Base-by-base conservation (phyloP, 306 rosid genomes). In the Abrus precatorius region DNA sequence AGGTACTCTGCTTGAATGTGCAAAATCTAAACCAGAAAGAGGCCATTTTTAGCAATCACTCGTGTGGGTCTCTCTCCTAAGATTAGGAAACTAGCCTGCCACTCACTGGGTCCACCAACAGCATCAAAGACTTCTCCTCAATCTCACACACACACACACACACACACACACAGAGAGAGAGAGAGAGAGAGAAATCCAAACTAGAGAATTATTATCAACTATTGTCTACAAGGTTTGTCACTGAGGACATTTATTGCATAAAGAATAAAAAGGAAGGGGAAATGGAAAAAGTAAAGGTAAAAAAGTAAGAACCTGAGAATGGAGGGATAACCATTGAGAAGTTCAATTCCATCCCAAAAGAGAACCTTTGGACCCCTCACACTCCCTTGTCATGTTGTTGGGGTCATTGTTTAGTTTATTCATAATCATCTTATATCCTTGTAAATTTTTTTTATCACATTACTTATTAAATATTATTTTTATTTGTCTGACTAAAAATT, bases 311-410 rank as follows among this genome's bases (percentile, higher is more conserved):
- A 82, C 75, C 79, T 54, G 28, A 59, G 80, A 14, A 60, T 77
- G 65, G 74, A 36, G 88, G 80, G 94, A 93, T 91, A 90, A 89
- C 92, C 83, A 90, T 87, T 89, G 84, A 76, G 87, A 93, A 87
- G 92, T 80, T 81, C 79, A 89, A 87, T 90, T 92, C 85, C 82
- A 86, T 68, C 83, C 81, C 88, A 80, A 86, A 85, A 85, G 72
- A 82, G 75, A 72, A 72, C 82, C 87, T 84, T 77, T 82, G 92
- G 90, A 83, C 55, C 20, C 20, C 20, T 20, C 20, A 20, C 20
- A 20, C 20, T 20, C 93, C 90, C 89, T 74, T 91, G 91, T 89
- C 92, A 80, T 89, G 87, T 85, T 80, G 88, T 86, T 86, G 87
- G 86, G 88, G 62, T 87, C 92, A 87, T 92, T 91, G 78, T 87